These are phyloP conservation scores for Hymenoscyphus infarciens DNA, from an alignment of 2,329 filamentous ascomycete species.

Conservation along the genomic window DNA sequence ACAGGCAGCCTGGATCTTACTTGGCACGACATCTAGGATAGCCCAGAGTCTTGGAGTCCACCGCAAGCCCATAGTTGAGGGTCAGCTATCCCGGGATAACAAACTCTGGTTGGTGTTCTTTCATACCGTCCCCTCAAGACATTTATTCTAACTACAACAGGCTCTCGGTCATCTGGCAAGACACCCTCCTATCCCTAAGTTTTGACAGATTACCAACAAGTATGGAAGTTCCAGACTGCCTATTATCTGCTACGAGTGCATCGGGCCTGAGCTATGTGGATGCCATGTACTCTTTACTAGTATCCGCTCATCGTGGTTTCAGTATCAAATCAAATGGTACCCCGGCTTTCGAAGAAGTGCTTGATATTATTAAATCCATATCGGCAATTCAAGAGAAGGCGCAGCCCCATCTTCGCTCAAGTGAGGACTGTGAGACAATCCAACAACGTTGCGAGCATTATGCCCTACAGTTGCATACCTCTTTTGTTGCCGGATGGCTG, in stretches of 20 bases:
- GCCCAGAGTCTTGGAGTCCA: neutral
- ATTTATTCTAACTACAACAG: no score
- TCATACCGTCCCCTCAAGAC: no score
- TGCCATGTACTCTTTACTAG: neutral
- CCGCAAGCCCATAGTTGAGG: no score
- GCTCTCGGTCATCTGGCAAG: no score
- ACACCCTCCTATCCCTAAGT: no score
- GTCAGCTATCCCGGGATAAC: no score
- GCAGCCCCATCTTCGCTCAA: neutral
- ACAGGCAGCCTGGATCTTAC: neutral
- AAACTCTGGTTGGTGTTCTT: no score
- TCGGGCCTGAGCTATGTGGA: neutral
- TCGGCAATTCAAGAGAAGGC: neutral
- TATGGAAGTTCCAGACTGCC: no score
- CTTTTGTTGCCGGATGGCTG: slow-evolving; percentile 59
- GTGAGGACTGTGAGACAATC: neutral
- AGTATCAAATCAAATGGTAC: slow-evolving; percentile 43
- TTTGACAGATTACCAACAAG: no score
- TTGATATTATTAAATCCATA: neutral
- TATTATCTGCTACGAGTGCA: neutral
- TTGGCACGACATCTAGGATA: slow-evolving; percentile 2
- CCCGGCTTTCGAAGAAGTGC: slow-evolving; percentile 39
- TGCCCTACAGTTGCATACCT: slow-evolving; percentile 57
- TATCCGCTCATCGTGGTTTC: neutral
- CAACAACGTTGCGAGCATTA: slow-evolving; percentile 59